phyloP scores from a whole-genome alignment of 192 early-diverging fungal genomes.

The Coemansia sp. region DNA sequence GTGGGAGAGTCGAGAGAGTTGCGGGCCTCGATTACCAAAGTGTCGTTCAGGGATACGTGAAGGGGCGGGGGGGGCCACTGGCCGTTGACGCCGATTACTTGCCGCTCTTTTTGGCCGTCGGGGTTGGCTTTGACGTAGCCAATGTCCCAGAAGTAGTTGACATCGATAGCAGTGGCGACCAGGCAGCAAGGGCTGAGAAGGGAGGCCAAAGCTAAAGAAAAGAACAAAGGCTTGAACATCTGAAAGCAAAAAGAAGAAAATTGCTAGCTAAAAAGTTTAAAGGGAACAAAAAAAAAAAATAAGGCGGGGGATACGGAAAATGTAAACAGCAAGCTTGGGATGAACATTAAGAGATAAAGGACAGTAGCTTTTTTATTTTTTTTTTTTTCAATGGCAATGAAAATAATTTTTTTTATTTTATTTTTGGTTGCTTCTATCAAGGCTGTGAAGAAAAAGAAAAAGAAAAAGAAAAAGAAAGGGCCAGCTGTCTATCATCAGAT shows the following conservation, averaged over 20 bases:
- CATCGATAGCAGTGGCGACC: slow-evolving; percentile 53
- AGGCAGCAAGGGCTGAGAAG: not conserved
- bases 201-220: slow-evolving; percentile 37
- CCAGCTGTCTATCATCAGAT: not conserved
- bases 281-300: not conserved
- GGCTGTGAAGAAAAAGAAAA: too few relatives aligned
- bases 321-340: not conserved
- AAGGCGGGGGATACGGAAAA: too few relatives aligned
- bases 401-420: not conserved
- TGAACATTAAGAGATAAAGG: not conserved
- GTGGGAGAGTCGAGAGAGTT: slow-evolving; percentile 64
- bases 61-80: slow-evolving; percentile 59
- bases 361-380: not conserved
- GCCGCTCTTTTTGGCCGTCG: slow-evolving; percentile 63
- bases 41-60: slow-evolving; percentile 38
- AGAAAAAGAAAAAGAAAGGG: not conserved
- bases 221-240: slow-evolving; percentile 34
- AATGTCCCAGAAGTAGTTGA: slow-evolving; percentile 70
- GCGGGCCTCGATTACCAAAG: slow-evolving; percentile 43
- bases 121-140: slow-evolving; percentile 65
- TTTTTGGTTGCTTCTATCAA: too few relatives aligned
- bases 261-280: not conserved
- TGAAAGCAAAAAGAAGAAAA: not conserved
- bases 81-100: slow-evolving; percentile 68
- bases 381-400: too few relatives aligned